Evolutionary conservation across 345 rosid species (phyloP).

Genomic region (Gossypium stocksii): DNA sequence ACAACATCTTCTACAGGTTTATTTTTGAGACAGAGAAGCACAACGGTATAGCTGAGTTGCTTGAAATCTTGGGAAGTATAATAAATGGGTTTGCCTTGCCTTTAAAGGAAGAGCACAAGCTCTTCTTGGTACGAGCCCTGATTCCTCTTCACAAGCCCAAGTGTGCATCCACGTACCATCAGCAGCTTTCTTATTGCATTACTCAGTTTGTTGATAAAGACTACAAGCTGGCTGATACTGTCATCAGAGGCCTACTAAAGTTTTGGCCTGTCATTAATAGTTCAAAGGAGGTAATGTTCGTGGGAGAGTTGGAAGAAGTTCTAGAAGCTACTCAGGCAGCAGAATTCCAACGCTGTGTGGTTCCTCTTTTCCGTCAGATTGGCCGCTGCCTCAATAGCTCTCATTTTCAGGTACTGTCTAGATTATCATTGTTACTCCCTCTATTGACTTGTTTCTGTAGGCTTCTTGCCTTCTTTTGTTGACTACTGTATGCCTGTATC

Average conservation of each 20-base stretch:
- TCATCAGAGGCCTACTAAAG: constrained; percentile 60
- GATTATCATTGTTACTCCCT: neutral
- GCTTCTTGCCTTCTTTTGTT: neutral
- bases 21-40: constrained; percentile 64
- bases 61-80: constrained; percentile 72
- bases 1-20: constrained; percentile 62
- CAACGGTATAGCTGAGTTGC: constrained; percentile 64
- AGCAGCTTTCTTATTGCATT: constrained; percentile 71
- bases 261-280: constrained; percentile 78
- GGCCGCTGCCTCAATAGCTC: constrained; percentile 61
- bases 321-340: constrained; percentile 71
- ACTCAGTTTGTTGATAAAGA: constrained; percentile 78
- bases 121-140: constrained; percentile 64
- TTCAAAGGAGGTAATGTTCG: constrained; percentile 73
- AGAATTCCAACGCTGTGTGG: constrained; percentile 74
- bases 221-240: constrained; percentile 59
- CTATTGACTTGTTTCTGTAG: neutral
- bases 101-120: constrained; percentile 76
- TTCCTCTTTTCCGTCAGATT: constrained; percentile 57
- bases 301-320: constrained; percentile 72
- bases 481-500: too few species aligned
- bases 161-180: constrained; percentile 58
- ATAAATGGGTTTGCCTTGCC: constrained; percentile 80
- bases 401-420: constrained; percentile 63
- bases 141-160: constrained; percentile 79